Base-by-base conservation (phyloP, 1,139 yeast species). In the Blastobotrys serpentis region DNA sequence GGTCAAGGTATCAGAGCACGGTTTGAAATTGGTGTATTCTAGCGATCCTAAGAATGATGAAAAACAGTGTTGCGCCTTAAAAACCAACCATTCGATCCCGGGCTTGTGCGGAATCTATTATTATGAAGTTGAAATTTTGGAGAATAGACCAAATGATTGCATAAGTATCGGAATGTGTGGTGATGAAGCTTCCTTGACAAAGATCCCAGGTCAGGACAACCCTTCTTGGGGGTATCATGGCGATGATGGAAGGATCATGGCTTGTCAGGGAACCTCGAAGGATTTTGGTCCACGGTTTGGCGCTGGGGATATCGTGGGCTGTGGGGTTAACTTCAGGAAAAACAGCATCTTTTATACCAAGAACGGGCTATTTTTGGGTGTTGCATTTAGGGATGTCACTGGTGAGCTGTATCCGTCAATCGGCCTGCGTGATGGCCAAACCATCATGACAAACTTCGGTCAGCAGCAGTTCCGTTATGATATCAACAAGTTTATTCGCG, bases 241-340 rank as follows among this genome's bases (percentile, higher is more conserved):
- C 3, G 76, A 71, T 53, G 81, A 78, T 54, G 86, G 86, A 0
- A 66, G 70, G 14, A 69, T 75, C n/a, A 65, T 70, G 43, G 72
- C 75, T 21, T 69, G 74, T 29, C 74, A 72, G 34, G 69, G 69
- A 38, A 61, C 66, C n/a, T 63, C 71, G 14, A 66, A 70, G 52
- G 64, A 64, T 14, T 75, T 67, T 49, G 76, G 77, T 1, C 74
- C 77, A 25, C 69, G 70, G 39, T 81, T 74, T 62, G 78, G 81
- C 0, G 63, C 68, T 21, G 75, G 75, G 18, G 97, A 89, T 64
- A 73, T 78, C 1, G 74, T 90, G 54, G 98, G 98, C 0, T 84
- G 94, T 65, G 96, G 97, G 2, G 74, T 88, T 22, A 85, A 89
- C 67, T 85, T 79, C 58, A 72, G 77, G 22, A 78, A 78, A 39